Conservation (phyloP, 768 basidiomycete species). For the Fomitopsis serialis region DNA sequence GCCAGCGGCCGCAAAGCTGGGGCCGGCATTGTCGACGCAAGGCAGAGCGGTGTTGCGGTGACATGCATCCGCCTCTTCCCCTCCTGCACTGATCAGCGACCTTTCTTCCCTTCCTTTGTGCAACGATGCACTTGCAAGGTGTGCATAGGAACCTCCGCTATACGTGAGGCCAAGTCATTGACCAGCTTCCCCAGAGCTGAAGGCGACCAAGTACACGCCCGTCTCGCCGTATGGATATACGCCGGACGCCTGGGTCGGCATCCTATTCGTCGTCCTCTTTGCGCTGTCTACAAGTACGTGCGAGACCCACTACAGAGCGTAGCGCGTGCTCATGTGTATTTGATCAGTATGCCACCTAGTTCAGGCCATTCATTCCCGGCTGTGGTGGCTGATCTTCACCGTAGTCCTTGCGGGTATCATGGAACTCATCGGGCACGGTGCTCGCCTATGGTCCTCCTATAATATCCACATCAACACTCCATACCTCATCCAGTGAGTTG, state of each 20-base stretch:
- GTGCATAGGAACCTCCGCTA: too few species aligned
- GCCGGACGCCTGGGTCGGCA: constrained; percentile 7
- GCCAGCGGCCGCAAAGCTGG: too few species aligned
- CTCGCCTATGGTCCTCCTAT: constrained; percentile 7
- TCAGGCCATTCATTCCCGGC: constrained; percentile 6
- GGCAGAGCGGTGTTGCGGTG: too few species aligned
- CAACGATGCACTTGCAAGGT: too few species aligned
- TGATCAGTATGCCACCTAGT: constrained; percentile 10
- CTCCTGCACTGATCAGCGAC: too few species aligned
- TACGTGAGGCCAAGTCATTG: too few species aligned
- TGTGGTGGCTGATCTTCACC: constrained; percentile 13
- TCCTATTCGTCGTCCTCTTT: constrained; percentile 9
- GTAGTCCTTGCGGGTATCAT: constrained; percentile 6
- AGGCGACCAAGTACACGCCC: not conserved
- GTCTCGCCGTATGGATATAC: constrained; percentile 9
- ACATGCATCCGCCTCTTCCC: too few species aligned
- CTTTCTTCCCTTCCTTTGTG: too few species aligned
- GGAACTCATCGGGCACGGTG: constrained; percentile 12
- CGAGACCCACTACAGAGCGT: not conserved
- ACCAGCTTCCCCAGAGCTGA: too few species aligned
- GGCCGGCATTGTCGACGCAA: too few species aligned
- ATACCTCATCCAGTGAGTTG: constrained; percentile 12
- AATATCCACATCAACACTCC: constrained; percentile 5
- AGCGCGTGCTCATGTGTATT: too few species aligned
- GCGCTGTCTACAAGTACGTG: constrained; percentile 7